phyloP scores from a whole-genome alignment of 2,329 filamentous ascomycete genomes.

The Bertia moriformis region DNA sequence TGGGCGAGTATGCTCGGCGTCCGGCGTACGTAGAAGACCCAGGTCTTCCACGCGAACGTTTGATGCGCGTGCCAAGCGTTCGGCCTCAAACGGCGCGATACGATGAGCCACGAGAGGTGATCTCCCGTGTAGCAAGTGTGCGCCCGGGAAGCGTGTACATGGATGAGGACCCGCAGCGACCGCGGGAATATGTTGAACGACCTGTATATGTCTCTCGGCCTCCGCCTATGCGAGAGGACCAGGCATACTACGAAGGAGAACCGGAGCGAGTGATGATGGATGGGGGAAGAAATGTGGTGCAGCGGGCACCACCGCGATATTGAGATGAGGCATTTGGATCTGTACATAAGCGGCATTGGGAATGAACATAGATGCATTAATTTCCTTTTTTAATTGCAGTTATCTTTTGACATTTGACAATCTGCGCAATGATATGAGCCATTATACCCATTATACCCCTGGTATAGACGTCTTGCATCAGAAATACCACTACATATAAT shows the following conservation, averaged over 20 bases:
- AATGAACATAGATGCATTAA: no score
- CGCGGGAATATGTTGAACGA: background rate
- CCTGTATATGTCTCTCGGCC: background rate
- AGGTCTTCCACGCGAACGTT: constrained; percentile 34
- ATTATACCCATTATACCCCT: no score
- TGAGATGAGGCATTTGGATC: background rate
- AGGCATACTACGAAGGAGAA: background rate
- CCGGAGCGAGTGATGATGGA: background rate
- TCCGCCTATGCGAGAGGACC: no score
- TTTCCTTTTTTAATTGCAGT: no score
- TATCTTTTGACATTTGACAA: no score
- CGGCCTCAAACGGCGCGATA: constrained; percentile 32
- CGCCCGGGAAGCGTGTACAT: constrained; percentile 22
- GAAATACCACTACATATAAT: no score
- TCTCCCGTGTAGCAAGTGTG: constrained; percentile 22
- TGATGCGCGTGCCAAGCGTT: constrained; percentile 39
- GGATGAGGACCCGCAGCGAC: constrained; percentile 6
- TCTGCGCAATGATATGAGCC: no score
- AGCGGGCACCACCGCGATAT: background rate
- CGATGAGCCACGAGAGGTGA: constrained; percentile 15
- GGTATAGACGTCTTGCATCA: no score
- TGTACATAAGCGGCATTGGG: no score
- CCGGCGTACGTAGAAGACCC: constrained; percentile 16
- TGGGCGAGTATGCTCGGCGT: constrained; percentile 21
- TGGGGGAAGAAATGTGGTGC: background rate